Evolutionary conservation across 2,329 filamentous ascomycete genomes (phyloP).

Genomic region (Penicillium psychrosexuale): DNA sequence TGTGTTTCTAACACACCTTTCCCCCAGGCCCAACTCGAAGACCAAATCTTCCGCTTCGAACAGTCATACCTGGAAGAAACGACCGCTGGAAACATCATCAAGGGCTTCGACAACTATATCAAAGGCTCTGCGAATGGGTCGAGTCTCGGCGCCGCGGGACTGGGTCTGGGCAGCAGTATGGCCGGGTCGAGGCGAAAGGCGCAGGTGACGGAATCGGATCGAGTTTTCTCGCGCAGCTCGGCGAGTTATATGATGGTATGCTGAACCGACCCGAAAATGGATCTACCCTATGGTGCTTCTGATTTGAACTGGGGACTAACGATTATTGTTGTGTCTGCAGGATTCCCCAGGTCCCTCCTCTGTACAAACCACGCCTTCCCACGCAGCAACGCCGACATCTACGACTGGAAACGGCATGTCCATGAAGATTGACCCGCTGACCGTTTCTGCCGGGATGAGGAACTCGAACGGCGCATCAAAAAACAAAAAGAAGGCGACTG

Average conservation of each 20-base stretch:
- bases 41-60: constrained; percentile 79
- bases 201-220: constrained; percentile 45
- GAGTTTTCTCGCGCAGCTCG: constrained; percentile 50
- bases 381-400: constrained; percentile 46
- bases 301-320: neutral
- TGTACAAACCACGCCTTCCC: constrained; percentile 47
- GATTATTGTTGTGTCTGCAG: constrained; percentile 19
- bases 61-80: constrained; percentile 87
- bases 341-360: constrained; percentile 45
- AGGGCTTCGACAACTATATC: constrained; percentile 97
- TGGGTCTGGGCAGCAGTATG: constrained; percentile 30
- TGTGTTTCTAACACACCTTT: neutral
- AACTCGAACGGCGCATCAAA: constrained; percentile 31
- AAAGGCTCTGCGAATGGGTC: constrained; percentile 69
- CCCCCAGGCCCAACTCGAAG: constrained; percentile 63
- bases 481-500: constrained; percentile 44
- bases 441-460: constrained; percentile 13
- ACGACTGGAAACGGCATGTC: constrained; percentile 25
- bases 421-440: constrained; percentile 25
- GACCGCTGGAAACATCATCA: constrained; percentile 87
- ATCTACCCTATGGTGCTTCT: too few relatives aligned
- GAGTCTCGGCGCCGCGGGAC: constrained; percentile 28
- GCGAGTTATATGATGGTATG: constrained; percentile 48
- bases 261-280: neutral
- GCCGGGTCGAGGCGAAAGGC: constrained; percentile 42